Evolutionary conservation across 768 basidiomycete species (phyloP).

Genomic region (Kwoniella europaea): DNA sequence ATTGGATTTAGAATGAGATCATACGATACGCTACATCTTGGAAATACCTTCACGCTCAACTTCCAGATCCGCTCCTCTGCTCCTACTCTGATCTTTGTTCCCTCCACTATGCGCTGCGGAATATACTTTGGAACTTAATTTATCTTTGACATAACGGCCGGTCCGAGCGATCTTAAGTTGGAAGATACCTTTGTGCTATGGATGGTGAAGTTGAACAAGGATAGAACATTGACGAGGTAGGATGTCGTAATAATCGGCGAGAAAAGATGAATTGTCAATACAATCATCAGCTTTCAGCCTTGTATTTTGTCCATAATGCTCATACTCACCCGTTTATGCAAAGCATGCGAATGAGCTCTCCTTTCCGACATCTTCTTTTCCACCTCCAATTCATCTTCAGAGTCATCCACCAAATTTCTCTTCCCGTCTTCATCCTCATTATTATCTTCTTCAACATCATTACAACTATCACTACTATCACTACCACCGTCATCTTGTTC

Average conservation of each 20-base stretch:
- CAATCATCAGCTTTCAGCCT: not conserved
- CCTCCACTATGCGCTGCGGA: slow-evolving; percentile 28
- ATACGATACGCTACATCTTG: slow-evolving; percentile 27
- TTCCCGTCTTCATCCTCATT: slow-evolving; percentile 6
- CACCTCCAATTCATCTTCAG: slow-evolving; percentile 20
- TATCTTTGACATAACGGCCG: slow-evolving; percentile 66
- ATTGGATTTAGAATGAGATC: not conserved
- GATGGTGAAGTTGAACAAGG: not conserved
- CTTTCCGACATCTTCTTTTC: slow-evolving; percentile 30
- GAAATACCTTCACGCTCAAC: slow-evolving; percentile 55
- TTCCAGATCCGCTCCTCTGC: slow-evolving; percentile 43
- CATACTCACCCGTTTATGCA: slow-evolving; percentile 57
- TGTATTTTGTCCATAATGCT: not conserved
- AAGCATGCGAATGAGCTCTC: slow-evolving; percentile 47
- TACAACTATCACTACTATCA: slow-evolving; percentile 23
- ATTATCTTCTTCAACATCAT: not conserved
- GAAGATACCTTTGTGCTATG: slow-evolving; percentile 69
- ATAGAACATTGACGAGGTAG: too few species aligned
- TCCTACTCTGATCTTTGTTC: slow-evolving; percentile 28
- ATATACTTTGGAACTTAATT: slow-evolving; percentile 60
- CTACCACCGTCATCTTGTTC: slow-evolving; percentile 25
- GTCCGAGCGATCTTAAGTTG: slow-evolving; percentile 67
- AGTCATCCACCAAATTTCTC: slow-evolving; percentile 17
- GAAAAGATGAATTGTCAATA: not conserved
- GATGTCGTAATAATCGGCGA: not conserved